Conservation (phyloP, 768 basidiomycete genomes). For the Amanita rubescens region DNA sequence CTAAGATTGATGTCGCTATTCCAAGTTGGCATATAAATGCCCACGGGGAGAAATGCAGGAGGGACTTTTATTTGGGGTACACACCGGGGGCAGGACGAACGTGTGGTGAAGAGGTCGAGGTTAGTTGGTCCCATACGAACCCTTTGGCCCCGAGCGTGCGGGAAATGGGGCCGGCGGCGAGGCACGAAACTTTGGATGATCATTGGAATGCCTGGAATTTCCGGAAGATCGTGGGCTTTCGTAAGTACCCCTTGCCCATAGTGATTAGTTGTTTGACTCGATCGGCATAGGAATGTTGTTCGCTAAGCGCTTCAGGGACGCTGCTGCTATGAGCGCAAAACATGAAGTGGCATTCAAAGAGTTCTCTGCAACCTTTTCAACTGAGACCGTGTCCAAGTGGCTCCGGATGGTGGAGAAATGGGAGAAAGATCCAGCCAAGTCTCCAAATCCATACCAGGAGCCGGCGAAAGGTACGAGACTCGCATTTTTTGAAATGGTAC, state of each 20-base stretch:
- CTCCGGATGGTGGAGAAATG: slow-evolving; percentile 8
- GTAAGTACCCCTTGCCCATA: no score
- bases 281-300: no score
- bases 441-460: slow-evolving; percentile 14
- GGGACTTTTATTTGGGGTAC: slow-evolving; percentile 22
- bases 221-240: neutral
- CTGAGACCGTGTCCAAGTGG: no score
- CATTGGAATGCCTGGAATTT: slow-evolving; percentile 13
- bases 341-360: no score
- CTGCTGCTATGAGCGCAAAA: no score
- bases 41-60: neutral
- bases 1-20: no score
- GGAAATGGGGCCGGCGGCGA: slow-evolving; percentile 24
- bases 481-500: no score
- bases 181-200: slow-evolving; percentile 24
- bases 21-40: slow-evolving; percentile 13
- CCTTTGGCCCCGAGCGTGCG: slow-evolving; percentile 16
- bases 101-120: slow-evolving; percentile 26
- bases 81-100: slow-evolving; percentile 15
- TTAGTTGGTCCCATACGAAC: slow-evolving; percentile 22
- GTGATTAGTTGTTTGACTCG: no score
- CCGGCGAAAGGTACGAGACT: no score
- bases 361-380: no score
- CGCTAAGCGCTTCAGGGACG: no score
- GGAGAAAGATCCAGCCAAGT: slow-evolving; percentile 11